Evolutionary conservation across 2,329 filamentous ascomycete genomes (phyloP).

Genomic region (Fusarium scirpi): DNA sequence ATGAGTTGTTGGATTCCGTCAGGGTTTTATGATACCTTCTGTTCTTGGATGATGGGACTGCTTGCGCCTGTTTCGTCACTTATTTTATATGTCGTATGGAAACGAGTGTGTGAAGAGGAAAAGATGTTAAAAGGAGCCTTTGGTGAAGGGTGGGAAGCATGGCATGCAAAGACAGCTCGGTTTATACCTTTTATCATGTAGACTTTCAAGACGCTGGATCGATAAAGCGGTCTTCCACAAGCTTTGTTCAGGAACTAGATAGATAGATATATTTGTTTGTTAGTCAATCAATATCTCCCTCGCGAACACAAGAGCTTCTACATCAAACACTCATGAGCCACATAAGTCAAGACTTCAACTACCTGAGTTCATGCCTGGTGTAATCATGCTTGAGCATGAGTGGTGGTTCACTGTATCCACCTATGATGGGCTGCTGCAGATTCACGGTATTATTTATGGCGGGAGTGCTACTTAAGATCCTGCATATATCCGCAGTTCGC

Average conservation of each 20-base stretch:
- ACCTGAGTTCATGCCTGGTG: too few species aligned
- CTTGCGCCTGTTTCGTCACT: constrained; percentile 20
- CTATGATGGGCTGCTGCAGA: too few species aligned
- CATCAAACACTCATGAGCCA: too few species aligned
- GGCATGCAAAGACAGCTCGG: constrained; percentile 60
- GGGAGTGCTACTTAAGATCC: too few species aligned
- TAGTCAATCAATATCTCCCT: not conserved
- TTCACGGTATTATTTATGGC: too few species aligned
- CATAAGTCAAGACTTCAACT: too few species aligned
- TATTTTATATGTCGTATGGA: constrained; percentile 45
- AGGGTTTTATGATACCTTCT: constrained; percentile 10
- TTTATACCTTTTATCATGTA: constrained; percentile 56
- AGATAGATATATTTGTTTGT: not conserved
- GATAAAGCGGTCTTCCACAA: not conserved
- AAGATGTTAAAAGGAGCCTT: constrained; percentile 61
- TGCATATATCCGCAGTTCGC: too few species aligned
- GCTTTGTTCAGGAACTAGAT: not conserved
- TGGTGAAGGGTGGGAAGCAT: constrained; percentile 61
- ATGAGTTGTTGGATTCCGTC: constrained; percentile 55
- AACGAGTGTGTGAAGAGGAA: constrained; percentile 62
- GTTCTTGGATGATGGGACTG: constrained; percentile 6
- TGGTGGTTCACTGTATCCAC: too few species aligned
- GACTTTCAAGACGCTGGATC: not conserved
- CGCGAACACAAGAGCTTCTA: not conserved
- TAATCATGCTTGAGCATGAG: too few species aligned